A percentile compares a stretch with the other conserved stretches of the same genome.
phyloP scores from a whole-genome alignment of 2,329 filamentous ascomycete genomes.

The Ophiostoma sp. region DNA sequence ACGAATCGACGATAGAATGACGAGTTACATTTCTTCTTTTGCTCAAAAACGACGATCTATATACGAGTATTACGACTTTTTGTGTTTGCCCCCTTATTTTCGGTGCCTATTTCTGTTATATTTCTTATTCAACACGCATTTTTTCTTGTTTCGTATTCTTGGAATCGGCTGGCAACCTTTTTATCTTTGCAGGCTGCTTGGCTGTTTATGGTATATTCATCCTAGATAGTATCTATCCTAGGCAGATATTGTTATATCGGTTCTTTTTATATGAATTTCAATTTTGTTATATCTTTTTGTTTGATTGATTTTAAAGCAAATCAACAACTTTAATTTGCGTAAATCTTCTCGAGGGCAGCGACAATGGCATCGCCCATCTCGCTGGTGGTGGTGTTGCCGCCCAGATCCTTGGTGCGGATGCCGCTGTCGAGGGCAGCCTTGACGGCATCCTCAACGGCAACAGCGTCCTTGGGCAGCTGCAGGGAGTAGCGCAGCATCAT shows the following conservation, averaged over 20 bases:
- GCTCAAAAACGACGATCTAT: background rate
- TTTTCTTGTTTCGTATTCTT: background rate
- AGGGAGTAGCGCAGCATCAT: slow-evolving; percentile 97
- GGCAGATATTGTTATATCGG: background rate
- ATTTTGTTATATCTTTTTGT: background rate
- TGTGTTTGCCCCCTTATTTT: background rate
- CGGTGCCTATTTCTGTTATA: background rate
- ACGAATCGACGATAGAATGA: slow-evolving; percentile 3
- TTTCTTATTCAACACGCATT: background rate
- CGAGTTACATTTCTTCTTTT: background rate
- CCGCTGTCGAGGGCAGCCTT: slow-evolving; percentile 72
- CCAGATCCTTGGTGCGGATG: slow-evolving; percentile 77
- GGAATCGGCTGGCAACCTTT: background rate
- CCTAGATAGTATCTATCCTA: background rate
- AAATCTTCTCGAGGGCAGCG: slow-evolving; percentile 64
- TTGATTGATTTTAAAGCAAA: background rate
- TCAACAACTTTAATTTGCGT: slow-evolving; percentile 41
- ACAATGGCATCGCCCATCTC: slow-evolving; percentile 76
- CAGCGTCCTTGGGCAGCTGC: slow-evolving; percentile 68
- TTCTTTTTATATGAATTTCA: background rate
- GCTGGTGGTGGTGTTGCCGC: slow-evolving; percentile 65
- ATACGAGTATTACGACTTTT: background rate
- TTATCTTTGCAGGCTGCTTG: background rate
- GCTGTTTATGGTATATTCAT: slow-evolving; percentile 5
- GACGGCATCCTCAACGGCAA: slow-evolving; percentile 75